Evolutionary conservation across 2,329 filamentous ascomycete genomes (phyloP), one percentile per base, ranked within the genome.

Genomic region (Endoconidiophora polonica): DNA sequence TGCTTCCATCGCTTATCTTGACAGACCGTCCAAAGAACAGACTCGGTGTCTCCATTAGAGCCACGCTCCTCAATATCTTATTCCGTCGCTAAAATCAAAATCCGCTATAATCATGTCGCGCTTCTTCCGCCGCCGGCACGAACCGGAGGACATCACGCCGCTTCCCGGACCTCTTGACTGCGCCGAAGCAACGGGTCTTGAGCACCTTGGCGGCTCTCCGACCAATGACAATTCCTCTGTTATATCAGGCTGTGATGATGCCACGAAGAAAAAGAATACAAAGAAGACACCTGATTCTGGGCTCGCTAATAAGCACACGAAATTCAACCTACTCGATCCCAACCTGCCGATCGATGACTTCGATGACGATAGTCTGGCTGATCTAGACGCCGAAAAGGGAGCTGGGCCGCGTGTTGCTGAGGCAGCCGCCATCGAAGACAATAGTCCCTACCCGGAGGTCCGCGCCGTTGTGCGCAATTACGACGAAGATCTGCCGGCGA

Each of bases 391-490:
- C 55, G 73, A 72, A 56, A 72, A 74, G 60, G 47, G 47, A 24
- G 39, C 40, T 3, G 73, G 73, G 10, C 73, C 46, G 69, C 71
- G 53, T 70, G 79, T 56, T n/a, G 44, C 39, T 29, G 73, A 78
- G 57, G 70, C 73, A 56, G 72, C 74, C 44, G 63, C 74, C 52
- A 67, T 79, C 58, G 70, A 79, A 59, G 76, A 81, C 52, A 77
- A 81, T 60, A 81, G 77, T 44, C 78, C 78, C 2, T 82, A 81
- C 58, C 75, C 76, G 37, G 77, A 81, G 64, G 78, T 81, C 49
- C 74, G 78, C 56, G 74, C 77, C 23, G 74, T 79, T 16, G 78
- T 82, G 16, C 67, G 74, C 54, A 81, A 81, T 59, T 71, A 73
- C 58, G 78, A 82, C 57, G 70, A 78, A 56, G 77, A 80, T 56